Evolutionary conservation across 1,139 yeast species (phyloP).

Genomic region (Scheffersomyces stambukii): DNA sequence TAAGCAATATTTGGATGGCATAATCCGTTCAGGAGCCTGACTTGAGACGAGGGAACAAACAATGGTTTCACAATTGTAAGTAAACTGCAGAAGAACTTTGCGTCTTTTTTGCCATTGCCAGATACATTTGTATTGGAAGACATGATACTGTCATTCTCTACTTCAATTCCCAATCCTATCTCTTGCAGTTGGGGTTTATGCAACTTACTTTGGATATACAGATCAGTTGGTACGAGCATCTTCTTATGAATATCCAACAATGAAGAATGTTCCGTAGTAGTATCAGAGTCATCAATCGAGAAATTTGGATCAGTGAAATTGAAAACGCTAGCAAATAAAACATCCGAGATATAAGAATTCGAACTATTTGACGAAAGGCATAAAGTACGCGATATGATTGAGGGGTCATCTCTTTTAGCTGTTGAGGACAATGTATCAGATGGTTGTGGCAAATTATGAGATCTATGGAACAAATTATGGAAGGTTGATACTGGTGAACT

Average conservation of each 20-base stretch:
- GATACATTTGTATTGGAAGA: neutral
- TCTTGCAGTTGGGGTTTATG: constrained; percentile 17
- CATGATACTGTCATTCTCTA: neutral
- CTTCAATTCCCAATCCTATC: constrained; percentile 21
- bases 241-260: constrained; percentile 33
- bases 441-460: constrained; percentile 15
- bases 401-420: constrained; percentile 6
- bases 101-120: neutral
- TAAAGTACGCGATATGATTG: constrained; percentile 20
- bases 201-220: constrained; percentile 25
- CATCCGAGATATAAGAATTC: constrained; percentile 36
- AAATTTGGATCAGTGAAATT: constrained; percentile 38
- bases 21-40: constrained; percentile 10
- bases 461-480: constrained; percentile 34
- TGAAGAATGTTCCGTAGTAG: constrained; percentile 20
- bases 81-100: constrained; percentile 4
- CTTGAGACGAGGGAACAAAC: constrained; percentile 12
- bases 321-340: constrained; percentile 29
- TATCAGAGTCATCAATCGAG: constrained; percentile 20
- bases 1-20: constrained; percentile 19
- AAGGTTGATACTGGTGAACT: constrained; percentile 35
- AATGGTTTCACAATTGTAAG: constrained; percentile 12
- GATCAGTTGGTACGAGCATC: constrained; percentile 38
- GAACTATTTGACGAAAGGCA: constrained; percentile 39
- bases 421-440: constrained; percentile 2